Base-by-base conservation (phyloP, 495 filamentous ascomycete genomes). In the Letharia columbiana region DNA sequence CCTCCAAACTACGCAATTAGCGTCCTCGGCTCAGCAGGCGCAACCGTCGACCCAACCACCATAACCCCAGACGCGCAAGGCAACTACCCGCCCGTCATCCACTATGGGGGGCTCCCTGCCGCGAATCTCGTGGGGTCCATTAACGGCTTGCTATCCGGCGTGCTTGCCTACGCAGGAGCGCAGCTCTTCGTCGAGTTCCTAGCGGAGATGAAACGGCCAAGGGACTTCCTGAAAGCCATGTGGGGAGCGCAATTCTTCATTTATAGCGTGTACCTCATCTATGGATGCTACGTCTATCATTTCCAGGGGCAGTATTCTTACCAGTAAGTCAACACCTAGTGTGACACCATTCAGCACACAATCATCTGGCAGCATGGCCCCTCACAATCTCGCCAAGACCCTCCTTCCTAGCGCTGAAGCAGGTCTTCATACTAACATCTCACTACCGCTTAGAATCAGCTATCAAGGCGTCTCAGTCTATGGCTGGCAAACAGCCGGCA, bases 141-240 rank as follows among this genome's bases (percentile, higher is more conserved):
- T 41, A 84, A 84, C 61, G 84, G 84, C 11, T 76, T 86, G 65
- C 80, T 85, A 59, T 80, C 82, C 45, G 83, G 78, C n/a, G 85
- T 87, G 2, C 80, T 82, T 65, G 80, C 83, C 0, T 87, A 86
- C 66, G 84, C 82, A 15, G 85, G 85, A 39, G 79, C 80, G 9
- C 75, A 83, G 69, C 73, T 87, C 44, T 89, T 87, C 70, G 79
- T 85, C 59, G 85, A 87, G 64, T 87, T 89, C 72, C 71, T 87
- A 64, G 81, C 85, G 11, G 87, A 89, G 73, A 88, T 87, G 83
- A 81, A 81, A 59, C 80, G 82, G 39, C 84, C 84, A 0, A 74
- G 75, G 50, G 85, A 87, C 63, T 87, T 87, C 66, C 81, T 82
- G 76, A 87, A 87, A 71, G 81, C 80, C 2, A 76, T 86, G 70